Percentiles rank a stretch among this genome's conserved stretches.
Evolutionary conservation across 2,329 filamentous ascomycete genomes (phyloP).

Genomic region (Sporothrix schenckii): DNA sequence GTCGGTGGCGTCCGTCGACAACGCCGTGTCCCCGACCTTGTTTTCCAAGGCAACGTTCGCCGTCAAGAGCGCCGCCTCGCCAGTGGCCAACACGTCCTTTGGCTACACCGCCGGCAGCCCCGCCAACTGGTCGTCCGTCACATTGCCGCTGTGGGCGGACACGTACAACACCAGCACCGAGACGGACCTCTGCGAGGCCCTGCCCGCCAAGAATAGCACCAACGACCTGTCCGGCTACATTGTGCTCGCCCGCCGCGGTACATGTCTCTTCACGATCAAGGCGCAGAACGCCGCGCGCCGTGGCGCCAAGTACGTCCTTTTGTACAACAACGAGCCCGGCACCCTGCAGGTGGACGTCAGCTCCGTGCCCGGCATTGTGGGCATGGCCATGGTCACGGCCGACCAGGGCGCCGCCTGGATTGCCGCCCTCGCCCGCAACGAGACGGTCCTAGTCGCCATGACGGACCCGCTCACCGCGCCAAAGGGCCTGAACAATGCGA

Average conservation of each 20-base stretch:
- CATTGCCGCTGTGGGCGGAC: slow-evolving; percentile 54
- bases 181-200: slow-evolving; percentile 56
- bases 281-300: slow-evolving; percentile 54
- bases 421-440: slow-evolving; percentile 48
- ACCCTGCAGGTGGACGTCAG: slow-evolving; percentile 44
- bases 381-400: slow-evolving; percentile 49
- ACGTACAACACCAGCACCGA: slow-evolving; percentile 53
- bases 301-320: slow-evolving; percentile 63
- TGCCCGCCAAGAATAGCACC: slow-evolving; percentile 55
- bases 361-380: slow-evolving; percentile 43
- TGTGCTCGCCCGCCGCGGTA: slow-evolving; percentile 62
- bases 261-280: slow-evolving; percentile 60
- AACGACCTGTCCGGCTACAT: slow-evolving; percentile 62
- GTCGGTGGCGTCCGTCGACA: slow-evolving; percentile 57
- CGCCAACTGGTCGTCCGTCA: slow-evolving; percentile 50
- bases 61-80: slow-evolving; percentile 43
- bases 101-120: slow-evolving; percentile 50
- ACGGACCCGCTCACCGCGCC: slow-evolving; percentile 44
- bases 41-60: slow-evolving; percentile 49
- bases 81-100: slow-evolving; percentile 43
- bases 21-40: slow-evolving; percentile 44
- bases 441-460: slow-evolving; percentile 51
- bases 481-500: slow-evolving; percentile 38
- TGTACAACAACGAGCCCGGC: slow-evolving; percentile 60
- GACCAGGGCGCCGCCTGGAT: slow-evolving; percentile 52